Evolutionary conservation across 2,329 filamentous ascomycete genomes (phyloP).

Genomic region (Capronia coronata): DNA sequence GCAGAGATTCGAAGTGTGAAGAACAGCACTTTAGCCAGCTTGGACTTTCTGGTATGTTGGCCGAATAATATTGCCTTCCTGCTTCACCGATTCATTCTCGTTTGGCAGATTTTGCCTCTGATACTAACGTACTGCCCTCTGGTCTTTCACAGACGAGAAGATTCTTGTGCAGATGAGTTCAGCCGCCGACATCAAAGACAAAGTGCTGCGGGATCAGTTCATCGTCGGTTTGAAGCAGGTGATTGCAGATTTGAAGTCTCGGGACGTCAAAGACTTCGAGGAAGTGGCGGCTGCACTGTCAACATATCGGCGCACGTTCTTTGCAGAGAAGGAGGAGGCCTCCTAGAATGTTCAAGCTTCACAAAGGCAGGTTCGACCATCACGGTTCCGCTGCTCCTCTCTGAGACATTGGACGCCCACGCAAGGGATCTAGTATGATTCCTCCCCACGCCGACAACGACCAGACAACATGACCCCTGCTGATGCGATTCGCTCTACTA

Average conservation of each 20-base stretch:
- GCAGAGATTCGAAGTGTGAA: constrained; percentile 67
- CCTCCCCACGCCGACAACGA: too few relatives aligned
- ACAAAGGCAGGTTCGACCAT: too few relatives aligned
- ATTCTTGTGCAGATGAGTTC: constrained; percentile 47
- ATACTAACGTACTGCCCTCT: constrained; percentile 31
- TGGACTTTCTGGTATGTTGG: constrained; percentile 62
- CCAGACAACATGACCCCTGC: not conserved
- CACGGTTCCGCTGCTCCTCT: not conserved
- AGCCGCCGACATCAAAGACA: constrained; percentile 41
- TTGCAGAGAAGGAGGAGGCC: constrained; percentile 13
- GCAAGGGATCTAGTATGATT: not conserved
- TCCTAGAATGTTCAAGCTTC: too few relatives aligned
- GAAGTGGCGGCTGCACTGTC: constrained; percentile 45
- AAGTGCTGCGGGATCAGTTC: constrained; percentile 41
- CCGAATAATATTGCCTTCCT: not conserved
- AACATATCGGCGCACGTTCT: constrained; percentile 41
- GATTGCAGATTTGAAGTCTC: constrained; percentile 45
- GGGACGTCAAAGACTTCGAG: constrained; percentile 46
- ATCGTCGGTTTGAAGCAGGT: constrained; percentile 43
- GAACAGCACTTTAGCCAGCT: constrained; percentile 75
- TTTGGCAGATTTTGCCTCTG: not conserved
- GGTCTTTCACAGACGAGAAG: constrained; percentile 42
- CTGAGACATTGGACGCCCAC: not conserved
- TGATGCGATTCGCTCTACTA: not conserved
- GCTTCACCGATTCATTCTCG: not conserved